phyloP scores from a whole-genome alignment of 306 rosid genomes.

The Crotalaria pallida region DNA sequence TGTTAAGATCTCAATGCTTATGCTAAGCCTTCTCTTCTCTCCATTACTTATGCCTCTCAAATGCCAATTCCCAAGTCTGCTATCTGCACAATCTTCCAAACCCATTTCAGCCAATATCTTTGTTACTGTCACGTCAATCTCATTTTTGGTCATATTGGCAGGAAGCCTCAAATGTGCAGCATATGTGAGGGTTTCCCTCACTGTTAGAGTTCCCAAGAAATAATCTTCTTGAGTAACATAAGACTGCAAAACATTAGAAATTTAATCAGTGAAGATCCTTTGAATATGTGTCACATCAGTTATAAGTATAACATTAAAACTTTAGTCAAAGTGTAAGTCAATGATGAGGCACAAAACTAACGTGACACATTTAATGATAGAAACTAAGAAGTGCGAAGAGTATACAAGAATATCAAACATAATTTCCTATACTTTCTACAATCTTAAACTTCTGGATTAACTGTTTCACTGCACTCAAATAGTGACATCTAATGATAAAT shows the following conservation, averaged over 20 bases:
- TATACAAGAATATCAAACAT: not conserved
- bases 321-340: too few relatives aligned
- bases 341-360: too few relatives aligned
- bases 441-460: not conserved
- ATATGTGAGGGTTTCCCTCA: conserved; percentile 59
- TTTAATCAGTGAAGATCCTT: not conserved
- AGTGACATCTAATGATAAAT: not conserved
- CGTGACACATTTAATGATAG: too few relatives aligned
- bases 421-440: not conserved
- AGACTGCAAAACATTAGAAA: conserved; percentile 32
- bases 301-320: too few relatives aligned
- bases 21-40: conserved; percentile 74
- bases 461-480: not conserved
- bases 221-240: conserved; percentile 77
- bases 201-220: conserved; percentile 63
- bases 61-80: conserved; percentile 52
- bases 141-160: conserved; percentile 37
- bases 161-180: conserved; percentile 73
- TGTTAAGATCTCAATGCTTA: conserved; percentile 62
- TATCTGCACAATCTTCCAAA: conserved; percentile 66
- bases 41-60: conserved; percentile 82
- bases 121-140: conserved; percentile 41
- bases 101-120: conserved; percentile 63
- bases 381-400: not conserved
- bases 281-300: too few relatives aligned